Percentiles rank a stretch among this genome's conserved stretches.
These are phyloP conservation scores for Lactifluus rugatus DNA, from an alignment of 768 basidiomycete genomes.

Conservation along the genomic window DNA sequence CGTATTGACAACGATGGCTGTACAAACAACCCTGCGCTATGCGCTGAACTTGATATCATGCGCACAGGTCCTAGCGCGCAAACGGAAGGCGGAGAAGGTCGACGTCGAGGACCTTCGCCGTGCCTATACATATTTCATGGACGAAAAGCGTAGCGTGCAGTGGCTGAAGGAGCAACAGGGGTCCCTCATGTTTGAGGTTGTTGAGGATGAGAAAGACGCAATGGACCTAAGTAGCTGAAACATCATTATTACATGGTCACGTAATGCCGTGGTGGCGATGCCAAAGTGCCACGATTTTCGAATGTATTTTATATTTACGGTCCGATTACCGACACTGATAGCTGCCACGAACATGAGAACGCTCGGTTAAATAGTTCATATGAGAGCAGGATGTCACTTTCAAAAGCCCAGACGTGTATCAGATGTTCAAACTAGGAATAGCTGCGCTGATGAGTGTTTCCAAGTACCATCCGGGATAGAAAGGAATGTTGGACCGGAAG, in stretches of 20 bases:
- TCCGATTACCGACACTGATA: neutral
- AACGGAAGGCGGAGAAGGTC: slow-evolving; percentile 72
- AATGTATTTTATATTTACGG: neutral
- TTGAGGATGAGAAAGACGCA: slow-evolving; percentile 29
- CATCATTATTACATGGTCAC: neutral
- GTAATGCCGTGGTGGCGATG: neutral
- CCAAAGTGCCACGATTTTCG: too few species aligned
- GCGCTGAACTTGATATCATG: slow-evolving; percentile 93
- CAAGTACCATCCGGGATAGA: neutral
- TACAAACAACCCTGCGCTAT: slow-evolving; percentile 85
- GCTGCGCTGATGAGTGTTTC: neutral
- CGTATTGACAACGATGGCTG: slow-evolving; percentile 83
- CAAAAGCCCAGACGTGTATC: neutral
- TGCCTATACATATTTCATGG: slow-evolving; percentile 86
- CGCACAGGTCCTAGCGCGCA: slow-evolving; percentile 73
- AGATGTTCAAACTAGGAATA: neutral
- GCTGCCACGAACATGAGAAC: too few species aligned
- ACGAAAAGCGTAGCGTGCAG: slow-evolving; percentile 85
- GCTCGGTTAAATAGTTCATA: neutral
- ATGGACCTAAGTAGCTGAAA: slow-evolving; percentile 31
- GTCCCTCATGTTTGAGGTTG: slow-evolving; percentile 63
- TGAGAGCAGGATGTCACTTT: neutral
- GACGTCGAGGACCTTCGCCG: slow-evolving; percentile 77
- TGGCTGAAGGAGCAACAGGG: slow-evolving; percentile 85
- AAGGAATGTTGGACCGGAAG: neutral